Evolutionary conservation across 495 filamentous ascomycete species (phyloP), one percentile per base, ranked within the genome.

Genomic region (Aspergillus ostianus): DNA sequence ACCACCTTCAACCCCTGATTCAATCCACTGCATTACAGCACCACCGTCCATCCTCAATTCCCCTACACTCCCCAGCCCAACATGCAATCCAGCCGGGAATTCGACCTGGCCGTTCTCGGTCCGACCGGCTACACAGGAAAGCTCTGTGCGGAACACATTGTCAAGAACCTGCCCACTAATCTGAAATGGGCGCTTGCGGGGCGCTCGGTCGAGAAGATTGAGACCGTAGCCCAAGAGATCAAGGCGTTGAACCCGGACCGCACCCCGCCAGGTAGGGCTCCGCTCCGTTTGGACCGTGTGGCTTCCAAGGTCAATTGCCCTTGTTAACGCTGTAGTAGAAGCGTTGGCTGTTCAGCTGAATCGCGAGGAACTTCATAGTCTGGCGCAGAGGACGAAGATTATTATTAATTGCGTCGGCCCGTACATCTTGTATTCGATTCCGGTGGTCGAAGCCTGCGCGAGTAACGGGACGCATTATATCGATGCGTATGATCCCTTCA

Each of bases 121-220:
- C 92, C 92, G 13, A 84, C 84, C 64, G 93, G 93, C 20, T 96
- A 96, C 73, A 98, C 93, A 0, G 93, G 93, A 12, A 86, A 85
- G 63, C 76, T 89, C 27, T 87, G 84, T 41, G 89, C 87, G 47
- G 86, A 96, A 70, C 82, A 94, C 68, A 90, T 97, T 59, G 80
- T 87, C 46, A 82, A 82, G 45, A 73, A 84, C 56, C 81, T 90
- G 2, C 91, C 93, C 2, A 93, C 90, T 8, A 77, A 89, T 69
- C 70, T 96, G 23, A 92, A 85, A 77, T 98, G 93, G 93, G 93
- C 92, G 23, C 77, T 97, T 51, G 91, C 92, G 10, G 93, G 93
- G 18, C 88, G 93, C 27, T 93, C 90, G 8, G 73, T 77, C 23
- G 69, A 75, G 48, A 97, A 95, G 70, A 80, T 98, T 13, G 80